These are phyloP conservation scores for Schizonepeta tenuifolia DNA, from an alignment of 257 asterid genomes.

Conservation along the genomic window DNA sequence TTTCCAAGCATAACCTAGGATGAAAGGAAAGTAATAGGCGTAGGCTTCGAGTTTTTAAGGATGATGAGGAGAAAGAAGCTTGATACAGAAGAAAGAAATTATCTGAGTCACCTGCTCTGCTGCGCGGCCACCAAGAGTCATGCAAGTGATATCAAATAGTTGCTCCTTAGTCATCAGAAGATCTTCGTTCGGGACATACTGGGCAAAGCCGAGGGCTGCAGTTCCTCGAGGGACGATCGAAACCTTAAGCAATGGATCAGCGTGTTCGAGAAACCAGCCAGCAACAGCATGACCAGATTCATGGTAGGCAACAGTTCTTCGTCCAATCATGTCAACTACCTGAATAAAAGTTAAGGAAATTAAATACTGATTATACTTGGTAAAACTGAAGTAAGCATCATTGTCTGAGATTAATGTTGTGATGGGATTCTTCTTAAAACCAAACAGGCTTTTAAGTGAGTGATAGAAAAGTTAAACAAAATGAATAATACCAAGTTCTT, in stretches of 20 bases:
- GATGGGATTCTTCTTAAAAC: too few relatives aligned
- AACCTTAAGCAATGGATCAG: slow-evolving; percentile 84
- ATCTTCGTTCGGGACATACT: slow-evolving; percentile 81
- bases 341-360: slow-evolving; percentile 31
- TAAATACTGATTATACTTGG: not conserved
- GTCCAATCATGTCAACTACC: slow-evolving; percentile 77
- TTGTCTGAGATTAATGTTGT: too few relatives aligned
- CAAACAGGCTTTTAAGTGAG: too few relatives aligned
- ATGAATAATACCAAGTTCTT: slow-evolving; percentile 61
- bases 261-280: slow-evolving; percentile 91
- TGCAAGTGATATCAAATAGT: slow-evolving; percentile 85
- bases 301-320: slow-evolving; percentile 85
- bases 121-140: slow-evolving; percentile 94
- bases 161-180: slow-evolving; percentile 88
- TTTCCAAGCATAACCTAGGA: slow-evolving; percentile 76
- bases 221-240: slow-evolving; percentile 92
- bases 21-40: slow-evolving; percentile 8
- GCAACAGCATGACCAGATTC: slow-evolving; percentile 94
- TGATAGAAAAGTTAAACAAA: not conserved
- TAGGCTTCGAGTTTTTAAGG: not conserved
- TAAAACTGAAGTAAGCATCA: too few relatives aligned
- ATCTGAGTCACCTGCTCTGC: slow-evolving; percentile 79
- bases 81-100: slow-evolving; percentile 15
- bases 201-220: slow-evolving; percentile 93
- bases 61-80: not conserved